Conservation (phyloP, 129 eudicot species). For the Centella asiatica region DNA sequence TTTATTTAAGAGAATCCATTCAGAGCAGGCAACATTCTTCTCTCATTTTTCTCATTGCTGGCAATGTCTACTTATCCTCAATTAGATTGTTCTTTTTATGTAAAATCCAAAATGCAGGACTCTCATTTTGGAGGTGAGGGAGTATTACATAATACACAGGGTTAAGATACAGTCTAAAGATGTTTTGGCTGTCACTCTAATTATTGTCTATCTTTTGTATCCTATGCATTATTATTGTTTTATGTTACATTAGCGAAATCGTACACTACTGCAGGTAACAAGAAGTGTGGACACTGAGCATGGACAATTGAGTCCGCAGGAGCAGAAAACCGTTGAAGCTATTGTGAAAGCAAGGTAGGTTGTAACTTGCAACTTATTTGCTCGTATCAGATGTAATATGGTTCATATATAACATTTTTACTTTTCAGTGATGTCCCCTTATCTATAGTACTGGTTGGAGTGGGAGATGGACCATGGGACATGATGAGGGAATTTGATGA, state of each 20-base stretch:
- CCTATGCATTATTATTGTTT: constrained; percentile 1
- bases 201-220: not conserved
- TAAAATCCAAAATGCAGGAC: not conserved
- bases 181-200: not conserved
- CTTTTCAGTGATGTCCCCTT: constrained; percentile 80
- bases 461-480: constrained; percentile 99
- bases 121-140: not conserved
- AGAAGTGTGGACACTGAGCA: constrained; percentile 86
- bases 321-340: constrained; percentile 88
- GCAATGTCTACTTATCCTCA: not conserved
- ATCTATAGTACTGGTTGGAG: constrained; percentile 88
- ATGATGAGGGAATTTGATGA: constrained; percentile 97
- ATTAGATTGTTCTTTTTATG: not conserved
- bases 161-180: not conserved
- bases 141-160: not conserved
- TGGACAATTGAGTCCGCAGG: constrained; percentile 88
- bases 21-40: too few relatives aligned
- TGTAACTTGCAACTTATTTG: too few relatives aligned
- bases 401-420: constrained; percentile 2
- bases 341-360: constrained; percentile 83
- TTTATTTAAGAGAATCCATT: too few relatives aligned
- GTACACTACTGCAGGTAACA: constrained; percentile 52
- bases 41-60: too few relatives aligned
- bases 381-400: too few relatives aligned
- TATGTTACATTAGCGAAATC: constrained; percentile 5